These are phyloP conservation scores for Durio zibethinus DNA, from an alignment of 345 rosid genomes.

Conservation along the genomic window DNA sequence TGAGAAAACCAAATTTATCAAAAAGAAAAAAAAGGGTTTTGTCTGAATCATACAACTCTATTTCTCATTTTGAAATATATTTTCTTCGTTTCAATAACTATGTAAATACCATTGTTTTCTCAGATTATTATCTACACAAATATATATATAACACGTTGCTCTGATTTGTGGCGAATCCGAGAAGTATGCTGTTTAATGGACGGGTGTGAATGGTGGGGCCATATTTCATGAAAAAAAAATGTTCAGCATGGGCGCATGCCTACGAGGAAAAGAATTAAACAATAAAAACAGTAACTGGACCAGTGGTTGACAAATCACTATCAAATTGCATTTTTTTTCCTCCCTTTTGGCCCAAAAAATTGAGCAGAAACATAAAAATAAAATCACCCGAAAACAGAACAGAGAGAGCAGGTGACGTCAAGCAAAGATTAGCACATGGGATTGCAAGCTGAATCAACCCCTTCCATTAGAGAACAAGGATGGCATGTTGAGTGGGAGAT, in stretches of 20 bases:
- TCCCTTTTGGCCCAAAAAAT: neutral
- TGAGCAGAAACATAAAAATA: neutral
- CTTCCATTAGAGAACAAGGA: constrained; percentile 25
- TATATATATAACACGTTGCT: neutral
- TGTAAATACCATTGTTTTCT: too few relatives aligned
- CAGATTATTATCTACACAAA: neutral
- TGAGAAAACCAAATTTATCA: too few relatives aligned
- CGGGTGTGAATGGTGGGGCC: constrained; percentile 28
- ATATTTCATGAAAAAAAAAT: constrained; percentile 1
- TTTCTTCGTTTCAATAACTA: too few relatives aligned
- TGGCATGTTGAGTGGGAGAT: constrained; percentile 33
- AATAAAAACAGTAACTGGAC: constrained; percentile 11
- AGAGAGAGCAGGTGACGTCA: constrained; percentile 16
- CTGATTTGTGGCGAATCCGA: constrained; percentile 10
- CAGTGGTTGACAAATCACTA: constrained; percentile 43
- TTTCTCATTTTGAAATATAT: too few relatives aligned
- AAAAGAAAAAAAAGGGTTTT: too few relatives aligned
- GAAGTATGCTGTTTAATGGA: constrained; percentile 8
- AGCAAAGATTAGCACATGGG: constrained; percentile 43
- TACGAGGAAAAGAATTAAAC: constrained; percentile 11
- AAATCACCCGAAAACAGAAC: neutral
- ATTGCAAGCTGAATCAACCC: constrained; percentile 15
- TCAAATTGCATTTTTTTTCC: constrained; percentile 22
- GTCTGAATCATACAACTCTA: too few relatives aligned
- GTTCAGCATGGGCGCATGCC: constrained; percentile 10